Base-by-base conservation (phyloP, 441 rosid genomes). In the Cnidoscolus chayamansa region DNA sequence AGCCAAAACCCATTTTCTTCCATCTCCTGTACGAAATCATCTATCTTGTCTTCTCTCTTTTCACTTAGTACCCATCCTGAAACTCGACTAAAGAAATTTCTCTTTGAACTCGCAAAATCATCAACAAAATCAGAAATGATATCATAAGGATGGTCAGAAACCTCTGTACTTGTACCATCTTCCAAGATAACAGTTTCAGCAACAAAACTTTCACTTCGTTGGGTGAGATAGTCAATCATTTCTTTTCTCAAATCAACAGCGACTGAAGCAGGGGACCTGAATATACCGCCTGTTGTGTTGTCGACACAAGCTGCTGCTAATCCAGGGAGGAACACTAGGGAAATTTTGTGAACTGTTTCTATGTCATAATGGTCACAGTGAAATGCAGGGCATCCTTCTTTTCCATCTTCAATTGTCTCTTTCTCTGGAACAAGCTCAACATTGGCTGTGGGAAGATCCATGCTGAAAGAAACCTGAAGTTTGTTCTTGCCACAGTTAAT, bases 61-160 rank as follows among this genome's bases (percentile, higher is more conserved):
- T 91, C 99, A 49, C 96, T 95, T 25, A 87, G 85, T 68, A 95
- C 64, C 99, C 98, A 91, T 50, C 92, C 97, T 0, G 97, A 90
- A 64, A 94, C 96, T 75, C 93, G 79, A 74, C 96, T 85, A 40
- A 90, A 86, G 7, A 88, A 79, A 74, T 90, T 95, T 81, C 94
- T 82, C 84, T 90, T 95, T 16, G 85, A 77, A 70, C 87, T 82
- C 0, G 92, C 88, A 58, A 89, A 95, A 13, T 95, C 97, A 54
- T 95, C 98, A n/a, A 92, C 76, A 76, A 95, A 77, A 68, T 80
- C 86, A 63, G 91, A 81, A 57, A 95, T 75, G 4, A 91, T 84
- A 75, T 91, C 96, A 31, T 32, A 86, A 40, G 99, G 98, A 84
- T 89, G 84, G 69, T 86, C 90, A 7, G 92, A 86, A 12, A 80